Conservation (phyloP, 495 filamentous ascomycete genomes). For the Penicillium desertorum region DNA sequence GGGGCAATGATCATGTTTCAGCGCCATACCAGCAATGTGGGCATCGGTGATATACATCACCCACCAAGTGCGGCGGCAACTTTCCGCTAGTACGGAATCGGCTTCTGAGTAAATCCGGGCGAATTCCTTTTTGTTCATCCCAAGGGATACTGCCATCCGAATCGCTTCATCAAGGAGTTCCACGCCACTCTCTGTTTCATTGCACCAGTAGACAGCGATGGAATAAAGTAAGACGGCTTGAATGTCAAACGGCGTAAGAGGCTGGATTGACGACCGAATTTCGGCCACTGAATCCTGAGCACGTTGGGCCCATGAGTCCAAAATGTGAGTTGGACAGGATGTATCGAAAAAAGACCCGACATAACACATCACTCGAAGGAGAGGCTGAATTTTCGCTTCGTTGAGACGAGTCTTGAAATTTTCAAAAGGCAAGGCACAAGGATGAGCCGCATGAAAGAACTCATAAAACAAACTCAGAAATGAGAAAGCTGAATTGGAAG, state of each 20-base stretch:
- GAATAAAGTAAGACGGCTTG: slow-evolving; percentile 27
- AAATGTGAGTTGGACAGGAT: not conserved
- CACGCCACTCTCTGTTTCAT: slow-evolving; percentile 19
- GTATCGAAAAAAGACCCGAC: slow-evolving; percentile 20
- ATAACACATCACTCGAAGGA: slow-evolving; percentile 17
- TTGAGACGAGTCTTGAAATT: slow-evolving; percentile 10
- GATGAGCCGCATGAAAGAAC: slow-evolving; percentile 26
- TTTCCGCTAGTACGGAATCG: slow-evolving; percentile 25
- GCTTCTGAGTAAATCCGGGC: slow-evolving; percentile 9
- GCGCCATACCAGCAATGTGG: slow-evolving; percentile 24
- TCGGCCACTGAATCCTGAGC: not conserved
- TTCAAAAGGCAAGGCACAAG: slow-evolving; percentile 22
- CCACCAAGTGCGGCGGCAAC: slow-evolving; percentile 36
- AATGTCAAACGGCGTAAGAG: slow-evolving; percentile 20
- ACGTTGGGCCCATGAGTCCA: not conserved
- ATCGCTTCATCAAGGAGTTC: slow-evolving; percentile 23
- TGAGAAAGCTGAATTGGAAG: not conserved
- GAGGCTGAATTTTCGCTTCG: slow-evolving; percentile 9
- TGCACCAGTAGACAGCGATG: slow-evolving; percentile 27
- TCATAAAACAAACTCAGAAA: slow-evolving; percentile 13
- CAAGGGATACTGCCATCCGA: slow-evolving; percentile 17
- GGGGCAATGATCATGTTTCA: not conserved
- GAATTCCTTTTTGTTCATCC: slow-evolving; percentile 26
- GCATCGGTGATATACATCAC: slow-evolving; percentile 30
- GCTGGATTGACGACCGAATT: slow-evolving; percentile 1